A percentile compares a stretch with the other conserved stretches of the same genome.
Evolutionary conservation across 2,329 filamentous ascomycete species (phyloP).

Genomic region (Monascus ruber): DNA sequence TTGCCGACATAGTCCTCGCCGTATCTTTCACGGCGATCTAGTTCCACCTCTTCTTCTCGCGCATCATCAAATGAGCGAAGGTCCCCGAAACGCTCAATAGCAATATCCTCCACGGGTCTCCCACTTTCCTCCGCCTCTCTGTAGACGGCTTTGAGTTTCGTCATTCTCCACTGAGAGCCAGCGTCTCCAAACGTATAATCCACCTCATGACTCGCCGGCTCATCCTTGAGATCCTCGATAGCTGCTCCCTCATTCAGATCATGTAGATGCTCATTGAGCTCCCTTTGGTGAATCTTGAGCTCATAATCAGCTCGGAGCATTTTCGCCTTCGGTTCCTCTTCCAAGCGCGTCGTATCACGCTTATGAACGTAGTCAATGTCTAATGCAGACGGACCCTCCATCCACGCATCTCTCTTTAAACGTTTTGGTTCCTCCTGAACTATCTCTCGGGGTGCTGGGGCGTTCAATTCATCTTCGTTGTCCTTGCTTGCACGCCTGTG

Average conservation of each 20-base stretch:
- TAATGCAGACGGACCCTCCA: conserved; percentile 73
- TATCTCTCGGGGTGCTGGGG: conserved; percentile 17
- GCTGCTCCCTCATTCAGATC: conserved; percentile 48
- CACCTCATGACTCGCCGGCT: conserved; percentile 51
- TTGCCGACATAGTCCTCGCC: conserved; percentile 76
- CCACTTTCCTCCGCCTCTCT: conserved; percentile 63
- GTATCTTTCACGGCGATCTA: conserved; percentile 73
- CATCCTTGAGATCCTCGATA: conserved; percentile 41
- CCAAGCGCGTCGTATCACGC: conserved; percentile 50
- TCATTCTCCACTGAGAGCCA: conserved; percentile 94
- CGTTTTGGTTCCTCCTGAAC: conserved; percentile 31
- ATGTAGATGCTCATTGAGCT: conserved; percentile 64
- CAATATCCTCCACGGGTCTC: conserved; percentile 67
- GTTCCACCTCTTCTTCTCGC: conserved; percentile 80
- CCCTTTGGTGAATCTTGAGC: conserved; percentile 63
- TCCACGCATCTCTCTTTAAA: conserved; percentile 76
- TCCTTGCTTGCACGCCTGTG: conserved; percentile 25
- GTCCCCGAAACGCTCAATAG: conserved; percentile 68
- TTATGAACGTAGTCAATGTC: conserved; percentile 63
- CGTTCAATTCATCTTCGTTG: conserved; percentile 31
- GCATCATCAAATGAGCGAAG: conserved; percentile 83
- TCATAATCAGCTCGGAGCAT: conserved; percentile 48
- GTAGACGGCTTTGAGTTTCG: conserved; percentile 79
- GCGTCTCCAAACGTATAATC: conserved; percentile 79
- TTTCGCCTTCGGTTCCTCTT: conserved; percentile 27